phyloP scores from a whole-genome alignment of 2,329 filamentous ascomycete species.

The Pseudogymnoascus sp. region DNA sequence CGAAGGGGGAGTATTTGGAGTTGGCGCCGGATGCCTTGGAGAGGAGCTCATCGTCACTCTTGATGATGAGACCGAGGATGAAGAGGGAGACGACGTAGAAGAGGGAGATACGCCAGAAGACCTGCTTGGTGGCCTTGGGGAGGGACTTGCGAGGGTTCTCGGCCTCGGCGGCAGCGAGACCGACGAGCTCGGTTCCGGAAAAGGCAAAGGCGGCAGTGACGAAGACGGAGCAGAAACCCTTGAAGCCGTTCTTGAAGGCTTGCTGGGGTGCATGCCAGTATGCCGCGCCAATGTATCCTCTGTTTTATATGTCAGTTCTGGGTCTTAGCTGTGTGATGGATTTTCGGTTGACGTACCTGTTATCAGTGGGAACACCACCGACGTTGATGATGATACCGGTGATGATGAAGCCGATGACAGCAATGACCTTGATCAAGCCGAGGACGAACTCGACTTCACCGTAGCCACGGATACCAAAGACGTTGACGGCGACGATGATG shows the following conservation, averaged over 20 bases:
- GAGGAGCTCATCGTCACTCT: conserved; percentile 24
- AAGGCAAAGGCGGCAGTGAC: conserved; percentile 56
- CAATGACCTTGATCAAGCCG: conserved; percentile 47
- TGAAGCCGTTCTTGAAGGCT: conserved; percentile 50
- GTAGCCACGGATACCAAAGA: conserved; percentile 50
- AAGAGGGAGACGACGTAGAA: conserved; percentile 37
- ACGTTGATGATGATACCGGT: conserved; percentile 51
- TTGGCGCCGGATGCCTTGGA: conserved; percentile 22
- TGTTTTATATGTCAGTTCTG: background rate
- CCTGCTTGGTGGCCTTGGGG: conserved; percentile 35
- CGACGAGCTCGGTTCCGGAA: conserved; percentile 53
- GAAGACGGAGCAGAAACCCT: conserved; percentile 55
- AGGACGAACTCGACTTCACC: conserved; percentile 49
- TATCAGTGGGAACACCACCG: conserved; percentile 38
- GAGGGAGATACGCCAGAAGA: conserved; percentile 38
- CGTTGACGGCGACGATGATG: conserved; percentile 40
- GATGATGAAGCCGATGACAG: conserved; percentile 57
- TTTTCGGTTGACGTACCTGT: conserved; percentile 22
- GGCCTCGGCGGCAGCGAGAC: conserved; percentile 50
- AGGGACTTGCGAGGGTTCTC: conserved; percentile 43
- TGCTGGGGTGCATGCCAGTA: conserved; percentile 49
- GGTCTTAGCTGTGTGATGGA: background rate
- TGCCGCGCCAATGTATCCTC: conserved; percentile 49
- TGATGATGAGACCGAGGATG: conserved; percentile 36
- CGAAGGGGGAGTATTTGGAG: conserved; percentile 36